These are phyloP conservation scores for Apiospora marii DNA, from an alignment of 2,329 filamentous ascomycete species.

Conservation along the genomic window DNA sequence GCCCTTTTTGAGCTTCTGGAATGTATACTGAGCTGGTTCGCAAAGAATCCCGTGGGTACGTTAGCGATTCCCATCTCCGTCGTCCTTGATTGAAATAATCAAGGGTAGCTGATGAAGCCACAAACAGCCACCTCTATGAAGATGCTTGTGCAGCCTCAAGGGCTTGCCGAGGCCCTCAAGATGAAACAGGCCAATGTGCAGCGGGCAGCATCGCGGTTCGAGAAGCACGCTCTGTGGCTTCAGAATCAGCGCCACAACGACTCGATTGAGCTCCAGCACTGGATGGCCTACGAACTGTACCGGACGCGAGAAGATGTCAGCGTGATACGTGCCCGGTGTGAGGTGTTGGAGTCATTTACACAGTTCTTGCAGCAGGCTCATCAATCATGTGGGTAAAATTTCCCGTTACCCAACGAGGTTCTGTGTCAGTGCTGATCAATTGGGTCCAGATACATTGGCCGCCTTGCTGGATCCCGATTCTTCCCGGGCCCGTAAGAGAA, in stretches of 20 bases:
- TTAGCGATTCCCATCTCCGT: background rate
- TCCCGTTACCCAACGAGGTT: background rate
- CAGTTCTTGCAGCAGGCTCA: conserved; percentile 1
- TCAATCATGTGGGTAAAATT: background rate
- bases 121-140: background rate
- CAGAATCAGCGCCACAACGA: conserved; percentile 3
- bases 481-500: background rate
- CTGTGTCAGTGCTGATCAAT: background rate
- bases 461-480: background rate
- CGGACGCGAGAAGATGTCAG: background rate
- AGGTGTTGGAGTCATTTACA: background rate
- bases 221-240: background rate
- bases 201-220: background rate
- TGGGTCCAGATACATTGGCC: background rate
- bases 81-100: background rate
- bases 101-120: background rate
- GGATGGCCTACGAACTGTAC: background rate
- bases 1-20: conserved; percentile 28
- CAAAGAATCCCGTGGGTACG: conserved; percentile 28
- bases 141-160: background rate
- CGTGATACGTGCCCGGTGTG: conserved; percentile 2
- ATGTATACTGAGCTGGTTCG: conserved; percentile 29
- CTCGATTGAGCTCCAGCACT: conserved; percentile 3
- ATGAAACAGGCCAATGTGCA: conserved; percentile 1
- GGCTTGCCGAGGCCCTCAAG: background rate